phyloP scores from a whole-genome alignment of 2,329 filamentous ascomycete genomes.

The Lecanoromycetidae sp. region DNA sequence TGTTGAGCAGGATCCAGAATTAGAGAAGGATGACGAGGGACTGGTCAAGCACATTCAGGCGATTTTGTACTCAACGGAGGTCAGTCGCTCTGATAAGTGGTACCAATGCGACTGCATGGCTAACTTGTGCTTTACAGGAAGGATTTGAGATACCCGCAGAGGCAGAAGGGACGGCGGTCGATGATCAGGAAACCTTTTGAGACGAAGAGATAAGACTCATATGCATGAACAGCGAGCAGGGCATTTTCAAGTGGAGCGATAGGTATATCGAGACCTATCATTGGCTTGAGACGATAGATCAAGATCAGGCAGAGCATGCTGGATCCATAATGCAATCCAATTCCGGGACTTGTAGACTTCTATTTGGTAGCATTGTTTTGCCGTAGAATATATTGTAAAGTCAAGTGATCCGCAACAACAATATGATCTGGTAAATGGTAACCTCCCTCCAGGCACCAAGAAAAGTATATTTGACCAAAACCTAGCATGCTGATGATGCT shows the following conservation, averaged over 20 bases:
- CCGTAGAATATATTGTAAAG: neutral
- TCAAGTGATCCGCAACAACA: neutral
- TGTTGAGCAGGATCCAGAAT: slow-evolving; percentile 79
- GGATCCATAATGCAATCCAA: no score
- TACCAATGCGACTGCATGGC: neutral
- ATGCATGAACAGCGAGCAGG: neutral
- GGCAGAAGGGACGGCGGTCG: slow-evolving; percentile 15
- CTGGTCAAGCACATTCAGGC: slow-evolving; percentile 92
- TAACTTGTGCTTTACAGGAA: slow-evolving; percentile 30
- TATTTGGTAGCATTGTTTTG: no score
- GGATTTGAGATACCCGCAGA: slow-evolving; percentile 26
- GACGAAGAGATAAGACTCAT: neutral
- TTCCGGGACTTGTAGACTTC: no score
- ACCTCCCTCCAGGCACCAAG: neutral
- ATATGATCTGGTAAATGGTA: neutral
- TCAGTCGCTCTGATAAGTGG: slow-evolving; percentile 23
- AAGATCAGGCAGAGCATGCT: neutral
- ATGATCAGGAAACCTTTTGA: slow-evolving; percentile 22
- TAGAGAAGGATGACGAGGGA: slow-evolving; percentile 87
- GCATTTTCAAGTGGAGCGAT: no score
- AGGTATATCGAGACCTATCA: neutral
- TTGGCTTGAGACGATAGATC: neutral
- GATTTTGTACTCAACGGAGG: slow-evolving; percentile 94
- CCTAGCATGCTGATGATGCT: neutral
- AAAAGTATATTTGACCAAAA: neutral